A percentile compares a stretch with the other conserved stretches of the same genome.
phyloP scores from a whole-genome alignment of 768 basidiomycete genomes.

The Lactarius sanguifluus region DNA sequence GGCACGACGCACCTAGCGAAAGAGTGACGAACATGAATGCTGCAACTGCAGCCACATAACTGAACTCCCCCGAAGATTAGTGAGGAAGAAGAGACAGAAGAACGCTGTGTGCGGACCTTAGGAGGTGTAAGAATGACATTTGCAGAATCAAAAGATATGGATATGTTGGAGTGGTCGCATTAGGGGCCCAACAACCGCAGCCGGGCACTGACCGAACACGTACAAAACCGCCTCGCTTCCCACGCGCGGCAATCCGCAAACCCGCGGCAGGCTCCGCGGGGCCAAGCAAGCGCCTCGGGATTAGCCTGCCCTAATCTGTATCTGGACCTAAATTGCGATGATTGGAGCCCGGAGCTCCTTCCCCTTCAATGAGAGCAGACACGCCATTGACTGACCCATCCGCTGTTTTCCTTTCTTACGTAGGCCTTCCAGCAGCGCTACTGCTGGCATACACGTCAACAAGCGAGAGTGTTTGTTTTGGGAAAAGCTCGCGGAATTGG shows the following conservation, averaged over 20 bases:
- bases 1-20: slow-evolving; percentile 67
- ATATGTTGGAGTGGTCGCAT: slow-evolving; percentile 4
- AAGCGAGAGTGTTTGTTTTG: background rate
- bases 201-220: background rate
- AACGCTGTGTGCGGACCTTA: slow-evolving; percentile 46
- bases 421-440: background rate
- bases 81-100: slow-evolving; percentile 20
- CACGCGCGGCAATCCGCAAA: background rate
- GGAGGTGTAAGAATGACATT: slow-evolving; percentile 60
- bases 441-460: slow-evolving; percentile 1
- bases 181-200: background rate
- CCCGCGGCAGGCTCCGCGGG: background rate
- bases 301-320: background rate
- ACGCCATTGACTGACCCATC: background rate
- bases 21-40: slow-evolving; percentile 91
- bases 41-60: slow-evolving; percentile 72
- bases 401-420: background rate
- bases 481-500: slow-evolving; percentile 9
- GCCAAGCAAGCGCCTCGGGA: background rate
- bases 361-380: background rate
- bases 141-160: background rate
- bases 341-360: background rate
- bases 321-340: background rate
- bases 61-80: slow-evolving; percentile 32
- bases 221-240: background rate